These are phyloP conservation scores for Penicillium sp. DNA, from an alignment of 2,329 filamentous ascomycete species.

Conservation along the genomic window DNA sequence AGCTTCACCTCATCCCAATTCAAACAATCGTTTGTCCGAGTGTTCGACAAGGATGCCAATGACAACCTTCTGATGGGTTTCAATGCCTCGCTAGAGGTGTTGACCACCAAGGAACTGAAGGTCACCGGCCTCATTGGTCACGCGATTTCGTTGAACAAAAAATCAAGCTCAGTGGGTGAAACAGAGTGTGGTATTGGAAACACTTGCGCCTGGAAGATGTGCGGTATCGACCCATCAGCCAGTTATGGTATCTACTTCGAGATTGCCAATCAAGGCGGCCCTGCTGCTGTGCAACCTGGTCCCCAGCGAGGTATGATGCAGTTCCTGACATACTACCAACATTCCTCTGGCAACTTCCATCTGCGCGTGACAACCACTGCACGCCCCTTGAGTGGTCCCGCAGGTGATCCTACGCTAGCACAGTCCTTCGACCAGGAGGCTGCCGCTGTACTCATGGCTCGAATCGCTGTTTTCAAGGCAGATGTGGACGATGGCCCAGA, in stretches of 20 bases:
- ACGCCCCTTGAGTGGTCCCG: constrained; percentile 86
- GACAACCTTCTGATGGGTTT: constrained; percentile 98
- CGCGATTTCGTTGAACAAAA: constrained; percentile 96
- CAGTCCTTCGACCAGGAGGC: constrained; percentile 99
- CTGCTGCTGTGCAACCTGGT: constrained; percentile 80
- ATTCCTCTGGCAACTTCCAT: constrained; percentile 94
- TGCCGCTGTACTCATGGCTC: constrained; percentile 96
- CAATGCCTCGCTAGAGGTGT: constrained; percentile 91
- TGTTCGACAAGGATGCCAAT: constrained; percentile 95
- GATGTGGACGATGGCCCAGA: constrained; percentile 99
- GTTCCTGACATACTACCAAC: constrained; percentile 98
- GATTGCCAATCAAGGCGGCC: constrained; percentile 90
- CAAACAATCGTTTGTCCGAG: constrained; percentile 94
- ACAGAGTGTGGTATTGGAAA: constrained; percentile 98
- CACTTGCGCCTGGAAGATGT: constrained; percentile 99
- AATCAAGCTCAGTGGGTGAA: constrained; percentile 94
- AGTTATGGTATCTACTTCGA: constrained; percentile 98
- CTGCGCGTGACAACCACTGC: constrained; percentile 93
- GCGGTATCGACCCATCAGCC: constrained; percentile 89
- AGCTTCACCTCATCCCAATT: constrained; percentile 99
- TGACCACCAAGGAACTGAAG: constrained; percentile 98
- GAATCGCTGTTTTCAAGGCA: constrained; percentile 98
- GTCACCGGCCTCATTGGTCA: constrained; percentile 97
- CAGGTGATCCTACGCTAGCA: constrained; percentile 90
- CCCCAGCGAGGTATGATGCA: constrained; percentile 96